A percentile compares a stretch with the other conserved stretches of the same genome.
These are phyloP conservation scores for Polysphondylium violaceum DNA, from an alignment of 78 protist genomes.

Conservation along the genomic window DNA sequence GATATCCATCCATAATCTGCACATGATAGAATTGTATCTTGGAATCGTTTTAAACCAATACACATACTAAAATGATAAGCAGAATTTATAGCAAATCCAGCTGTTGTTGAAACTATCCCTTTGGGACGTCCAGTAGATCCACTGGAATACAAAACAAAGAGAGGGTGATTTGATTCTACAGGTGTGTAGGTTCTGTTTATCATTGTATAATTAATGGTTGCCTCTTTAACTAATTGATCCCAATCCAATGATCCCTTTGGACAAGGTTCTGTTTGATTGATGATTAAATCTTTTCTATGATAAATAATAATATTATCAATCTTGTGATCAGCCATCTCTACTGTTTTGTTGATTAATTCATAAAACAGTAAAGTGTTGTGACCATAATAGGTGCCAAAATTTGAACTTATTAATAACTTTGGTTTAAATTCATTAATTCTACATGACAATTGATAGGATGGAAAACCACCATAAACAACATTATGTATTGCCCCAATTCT, in stretches of 20 bases:
- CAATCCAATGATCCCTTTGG: background rate
- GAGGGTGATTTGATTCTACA: background rate
- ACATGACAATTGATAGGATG: background rate
- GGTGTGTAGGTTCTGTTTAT: background rate
- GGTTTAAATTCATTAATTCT: slow-evolving; percentile 4
- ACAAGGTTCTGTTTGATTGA: background rate
- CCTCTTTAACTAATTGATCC: background rate
- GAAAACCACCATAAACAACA: background rate
- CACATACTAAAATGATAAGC: too few relatives aligned
- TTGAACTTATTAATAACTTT: background rate
- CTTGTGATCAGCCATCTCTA: background rate
- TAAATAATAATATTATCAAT: background rate
- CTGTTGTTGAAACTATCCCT: slow-evolving; percentile 33
- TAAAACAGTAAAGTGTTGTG: background rate
- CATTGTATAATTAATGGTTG: background rate
- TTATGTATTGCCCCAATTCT: slow-evolving; percentile 92
- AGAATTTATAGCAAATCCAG: too few relatives aligned
- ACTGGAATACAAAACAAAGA: background rate
- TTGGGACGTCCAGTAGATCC: slow-evolving; percentile 34
- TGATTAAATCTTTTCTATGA: background rate
- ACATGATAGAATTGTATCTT: too few relatives aligned
- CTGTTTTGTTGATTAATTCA: background rate
- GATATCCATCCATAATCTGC: too few relatives aligned
- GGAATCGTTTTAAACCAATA: too few relatives aligned
- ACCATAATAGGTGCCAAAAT: background rate